phyloP scores from a whole-genome alignment of 345 rosid genomes.

The Sisymbrium altissimum region DNA sequence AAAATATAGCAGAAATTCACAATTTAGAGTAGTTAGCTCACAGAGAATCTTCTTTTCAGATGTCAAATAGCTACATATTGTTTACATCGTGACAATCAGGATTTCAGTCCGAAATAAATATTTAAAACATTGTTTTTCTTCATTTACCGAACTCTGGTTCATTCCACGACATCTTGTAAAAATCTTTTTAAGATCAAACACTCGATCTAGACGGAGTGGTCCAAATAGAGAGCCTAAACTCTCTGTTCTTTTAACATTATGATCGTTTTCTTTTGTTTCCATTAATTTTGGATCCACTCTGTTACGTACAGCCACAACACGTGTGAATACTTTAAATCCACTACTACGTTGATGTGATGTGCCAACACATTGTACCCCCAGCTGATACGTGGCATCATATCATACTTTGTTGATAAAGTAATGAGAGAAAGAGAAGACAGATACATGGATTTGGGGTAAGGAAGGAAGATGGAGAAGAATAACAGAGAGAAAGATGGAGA shows the following conservation, averaged over 20 bases:
- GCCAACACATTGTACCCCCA: not conserved
- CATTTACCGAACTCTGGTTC: not conserved
- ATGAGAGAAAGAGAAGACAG: not conserved
- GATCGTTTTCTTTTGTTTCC: too few relatives aligned
- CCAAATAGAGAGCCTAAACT: not conserved
- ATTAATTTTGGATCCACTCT: too few relatives aligned
- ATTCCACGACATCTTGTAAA: not conserved
- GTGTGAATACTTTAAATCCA: not conserved
- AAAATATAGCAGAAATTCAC: not conserved
- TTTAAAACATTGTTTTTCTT: too few relatives aligned
- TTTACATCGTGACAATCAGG: too few relatives aligned
- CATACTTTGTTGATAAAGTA: not conserved
- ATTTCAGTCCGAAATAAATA: too few relatives aligned
- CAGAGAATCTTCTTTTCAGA: not conserved
- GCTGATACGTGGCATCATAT: not conserved
- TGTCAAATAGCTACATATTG: not conserved
- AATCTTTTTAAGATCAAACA: too few relatives aligned
- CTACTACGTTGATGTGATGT: not conserved
- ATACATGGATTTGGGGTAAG: not conserved
- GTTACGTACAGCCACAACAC: not conserved
- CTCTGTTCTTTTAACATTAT: too few relatives aligned
- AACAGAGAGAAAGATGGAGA: not conserved
- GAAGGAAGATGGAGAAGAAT: not conserved
- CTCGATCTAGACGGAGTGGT: not conserved
- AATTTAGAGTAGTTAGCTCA: not conserved